phyloP scores from a whole-genome alignment of 1,284 basidiomycete species.

The Stereum hirsutum region DNA sequence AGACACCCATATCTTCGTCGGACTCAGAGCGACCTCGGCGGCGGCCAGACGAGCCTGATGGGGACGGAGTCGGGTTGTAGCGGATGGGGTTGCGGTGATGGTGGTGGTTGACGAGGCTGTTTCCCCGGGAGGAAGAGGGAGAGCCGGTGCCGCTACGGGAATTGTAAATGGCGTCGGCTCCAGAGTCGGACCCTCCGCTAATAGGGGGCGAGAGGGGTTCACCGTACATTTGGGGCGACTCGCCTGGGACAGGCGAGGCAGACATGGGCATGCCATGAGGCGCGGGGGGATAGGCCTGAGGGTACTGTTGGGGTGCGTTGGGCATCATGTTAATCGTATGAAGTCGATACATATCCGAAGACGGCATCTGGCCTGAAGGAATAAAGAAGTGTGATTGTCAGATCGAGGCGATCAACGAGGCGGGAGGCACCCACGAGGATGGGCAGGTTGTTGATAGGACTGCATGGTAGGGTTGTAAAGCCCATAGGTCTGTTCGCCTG shows the following conservation, averaged over 20 bases:
- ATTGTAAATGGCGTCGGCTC: constrained; percentile 69
- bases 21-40: constrained; percentile 70
- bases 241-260: constrained; percentile 67
- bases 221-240: constrained; percentile 70
- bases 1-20: constrained; percentile 61
- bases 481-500: too few relatives aligned
- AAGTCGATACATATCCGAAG: constrained; percentile 15
- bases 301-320: constrained; percentile 12
- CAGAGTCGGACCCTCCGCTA: constrained; percentile 80
- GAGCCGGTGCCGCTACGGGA: constrained; percentile 39
- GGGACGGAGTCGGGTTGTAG: constrained; percentile 72
- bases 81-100: constrained; percentile 53
- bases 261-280: constrained; percentile 44
- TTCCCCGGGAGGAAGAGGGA: constrained; percentile 58
- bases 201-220: constrained; percentile 73
- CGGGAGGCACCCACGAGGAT: constrained; percentile 16
- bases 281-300: constrained; percentile 35
- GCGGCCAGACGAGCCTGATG: constrained; percentile 60
- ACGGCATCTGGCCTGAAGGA: constrained; percentile 11
- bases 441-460: constrained; percentile 13
- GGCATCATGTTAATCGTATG: constrained; percentile 14
- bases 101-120: constrained; percentile 64
- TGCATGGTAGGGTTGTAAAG: constrained; percentile 9
- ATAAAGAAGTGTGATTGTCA: constrained; percentile 9
- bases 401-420: constrained; percentile 14